Percentiles rank a stretch among this genome's conserved stretches.
These are phyloP conservation scores for Pyrenochaeta sp. DNA, from an alignment of 2,329 filamentous ascomycete species.

Conservation along the genomic window DNA sequence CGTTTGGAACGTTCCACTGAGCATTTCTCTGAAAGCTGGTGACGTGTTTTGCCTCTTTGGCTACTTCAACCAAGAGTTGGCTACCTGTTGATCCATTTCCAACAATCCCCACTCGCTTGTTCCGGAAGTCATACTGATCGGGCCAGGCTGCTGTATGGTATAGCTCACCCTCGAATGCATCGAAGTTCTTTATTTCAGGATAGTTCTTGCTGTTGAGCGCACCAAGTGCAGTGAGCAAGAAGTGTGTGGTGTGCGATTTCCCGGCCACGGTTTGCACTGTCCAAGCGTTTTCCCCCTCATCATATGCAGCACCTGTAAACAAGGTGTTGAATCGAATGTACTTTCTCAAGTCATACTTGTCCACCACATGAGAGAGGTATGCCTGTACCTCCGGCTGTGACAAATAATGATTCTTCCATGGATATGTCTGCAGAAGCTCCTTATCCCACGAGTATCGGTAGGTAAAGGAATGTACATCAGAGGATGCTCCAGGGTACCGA, in stretches of 20 bases:
- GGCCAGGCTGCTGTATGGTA: slow-evolving; percentile 54
- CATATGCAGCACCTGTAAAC: slow-evolving; percentile 44
- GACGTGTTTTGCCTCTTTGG: slow-evolving; percentile 53
- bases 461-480: slow-evolving; percentile 3
- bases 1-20: not conserved
- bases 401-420: slow-evolving; percentile 50
- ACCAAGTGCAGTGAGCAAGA: slow-evolving; percentile 18
- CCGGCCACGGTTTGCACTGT: slow-evolving; percentile 31
- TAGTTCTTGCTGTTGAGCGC: slow-evolving; percentile 7
- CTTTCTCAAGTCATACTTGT: slow-evolving; percentile 44
- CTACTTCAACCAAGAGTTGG: slow-evolving; percentile 54
- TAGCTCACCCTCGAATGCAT: slow-evolving; percentile 52
- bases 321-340: slow-evolving; percentile 54
- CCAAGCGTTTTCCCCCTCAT: slow-evolving; percentile 43
- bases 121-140: not conserved
- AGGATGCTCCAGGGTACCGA: not conserved
- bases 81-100: slow-evolving; percentile 70
- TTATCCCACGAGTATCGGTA: slow-evolving; percentile 45
- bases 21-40: slow-evolving; percentile 48
- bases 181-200: slow-evolving; percentile 47
- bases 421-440: slow-evolving; percentile 44
- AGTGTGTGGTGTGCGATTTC: slow-evolving; percentile 18
- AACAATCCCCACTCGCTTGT: slow-evolving; percentile 66
- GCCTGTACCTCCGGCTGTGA: slow-evolving; percentile 44
- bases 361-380: slow-evolving; percentile 47